Percentiles rank a stretch among this genome's conserved stretches.
Conservation (phyloP, 2,329 filamentous ascomycete species). For the Diaporthe capsici region DNA sequence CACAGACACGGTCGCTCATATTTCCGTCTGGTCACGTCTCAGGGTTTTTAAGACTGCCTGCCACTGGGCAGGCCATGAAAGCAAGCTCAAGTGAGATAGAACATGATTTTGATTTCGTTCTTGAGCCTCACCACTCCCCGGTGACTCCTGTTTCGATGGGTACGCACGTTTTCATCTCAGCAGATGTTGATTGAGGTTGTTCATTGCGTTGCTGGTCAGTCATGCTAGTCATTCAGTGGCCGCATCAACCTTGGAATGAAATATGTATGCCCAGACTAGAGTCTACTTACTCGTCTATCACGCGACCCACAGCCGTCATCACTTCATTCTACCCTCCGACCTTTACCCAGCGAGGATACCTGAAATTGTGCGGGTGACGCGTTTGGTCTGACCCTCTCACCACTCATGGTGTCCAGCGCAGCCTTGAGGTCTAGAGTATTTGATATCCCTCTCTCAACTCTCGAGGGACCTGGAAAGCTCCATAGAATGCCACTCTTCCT, state of each 20-base stretch:
- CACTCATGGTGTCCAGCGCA: neutral
- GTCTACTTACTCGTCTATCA: neutral
- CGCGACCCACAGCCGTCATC: neutral
- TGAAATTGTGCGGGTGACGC: neutral
- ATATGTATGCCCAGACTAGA: neutral
- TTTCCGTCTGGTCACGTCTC: neutral
- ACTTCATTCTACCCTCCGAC: too few relatives aligned
- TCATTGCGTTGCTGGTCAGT: too few relatives aligned
- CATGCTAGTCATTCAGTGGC: neutral
- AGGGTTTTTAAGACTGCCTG: too few relatives aligned
- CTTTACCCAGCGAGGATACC: neutral
- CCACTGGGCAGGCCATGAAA: neutral
- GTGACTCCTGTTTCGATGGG: neutral
- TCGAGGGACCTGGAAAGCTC: slow-evolving; percentile 2
- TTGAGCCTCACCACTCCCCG: neutral
- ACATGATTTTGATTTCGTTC: neutral
- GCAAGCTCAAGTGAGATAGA: neutral
- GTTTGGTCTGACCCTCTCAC: neutral
- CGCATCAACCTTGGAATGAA: neutral
- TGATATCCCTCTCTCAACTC: slow-evolving; percentile 9
- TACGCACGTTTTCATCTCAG: neutral
- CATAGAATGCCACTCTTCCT: slow-evolving; percentile 7
- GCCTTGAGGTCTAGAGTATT: neutral
- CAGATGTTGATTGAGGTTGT: neutral
- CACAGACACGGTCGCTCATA: neutral